Evolutionary conservation across 257 asterid species (phyloP).

Genomic region (Leptodermis oblonga): DNA sequence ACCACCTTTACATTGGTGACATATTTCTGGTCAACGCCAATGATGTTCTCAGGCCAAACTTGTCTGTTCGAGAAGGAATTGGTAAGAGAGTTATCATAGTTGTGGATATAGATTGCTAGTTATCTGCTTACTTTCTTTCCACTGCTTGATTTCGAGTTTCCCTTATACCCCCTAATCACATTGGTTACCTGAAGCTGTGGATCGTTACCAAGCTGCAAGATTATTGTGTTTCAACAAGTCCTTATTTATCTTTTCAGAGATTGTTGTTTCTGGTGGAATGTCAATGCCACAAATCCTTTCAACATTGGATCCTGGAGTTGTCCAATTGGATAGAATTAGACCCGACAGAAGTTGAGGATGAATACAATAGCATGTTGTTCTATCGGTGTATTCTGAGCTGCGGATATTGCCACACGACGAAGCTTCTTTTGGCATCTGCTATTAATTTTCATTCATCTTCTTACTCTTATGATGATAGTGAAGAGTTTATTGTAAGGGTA

Average conservation of each 20-base stretch:
- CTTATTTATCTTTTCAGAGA: constrained; percentile 28
- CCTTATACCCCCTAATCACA: neutral
- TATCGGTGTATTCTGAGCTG: neutral
- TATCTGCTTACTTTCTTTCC: neutral
- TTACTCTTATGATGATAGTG: neutral
- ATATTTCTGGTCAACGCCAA: constrained; percentile 41
- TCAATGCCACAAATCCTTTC: constrained; percentile 48
- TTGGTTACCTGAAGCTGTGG: neutral
- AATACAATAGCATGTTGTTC: neutral
- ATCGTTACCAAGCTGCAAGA: too few species aligned
- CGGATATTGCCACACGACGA: constrained; percentile 3
- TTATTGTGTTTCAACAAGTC: constrained; percentile 2
- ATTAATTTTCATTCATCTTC: constrained; percentile 6
- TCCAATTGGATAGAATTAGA: constrained; percentile 29
- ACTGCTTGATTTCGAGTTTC: neutral
- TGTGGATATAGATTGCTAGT: neutral
- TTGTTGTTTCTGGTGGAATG: constrained; percentile 55
- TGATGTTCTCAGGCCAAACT: constrained; percentile 49
- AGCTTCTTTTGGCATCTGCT: neutral
- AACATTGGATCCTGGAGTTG: constrained; percentile 30
- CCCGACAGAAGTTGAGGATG: constrained; percentile 24
- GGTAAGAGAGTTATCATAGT: constrained; percentile 25
- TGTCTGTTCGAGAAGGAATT: constrained; percentile 56
- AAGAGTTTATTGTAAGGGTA: constrained; percentile 15
- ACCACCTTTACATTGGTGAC: constrained; percentile 54